Evolutionary conservation across 495 filamentous ascomycete genomes (phyloP).

Genomic region (Neurospora cerealis): DNA sequence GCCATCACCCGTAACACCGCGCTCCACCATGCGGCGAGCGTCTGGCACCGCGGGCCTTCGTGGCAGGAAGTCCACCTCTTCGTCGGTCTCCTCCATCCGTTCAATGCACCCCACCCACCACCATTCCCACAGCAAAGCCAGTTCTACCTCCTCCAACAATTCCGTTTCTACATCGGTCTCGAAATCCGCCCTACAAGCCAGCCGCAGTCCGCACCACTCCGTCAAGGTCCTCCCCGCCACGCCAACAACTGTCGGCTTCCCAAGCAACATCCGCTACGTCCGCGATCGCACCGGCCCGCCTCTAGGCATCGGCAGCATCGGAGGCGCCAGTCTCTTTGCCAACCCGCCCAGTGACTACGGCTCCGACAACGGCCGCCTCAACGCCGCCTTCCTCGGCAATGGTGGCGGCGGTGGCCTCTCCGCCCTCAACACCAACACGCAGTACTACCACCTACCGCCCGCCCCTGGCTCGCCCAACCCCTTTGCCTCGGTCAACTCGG

Average conservation of each 20-base stretch:
- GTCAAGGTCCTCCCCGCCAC: conserved; percentile 93
- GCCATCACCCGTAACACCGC: conserved; percentile 79
- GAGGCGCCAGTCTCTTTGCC: conserved; percentile 15
- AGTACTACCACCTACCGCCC: neutral
- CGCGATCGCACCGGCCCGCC: conserved; percentile 42
- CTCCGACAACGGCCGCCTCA: neutral
- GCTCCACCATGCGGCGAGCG: conserved; percentile 68
- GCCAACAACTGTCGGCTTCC: conserved; percentile 68
- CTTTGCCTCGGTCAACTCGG: conserved; percentile 2
- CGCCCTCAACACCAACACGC: neutral
- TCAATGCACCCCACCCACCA: conserved; percentile 83
- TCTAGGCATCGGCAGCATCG: conserved; percentile 4
- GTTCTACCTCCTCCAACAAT: conserved; percentile 79
- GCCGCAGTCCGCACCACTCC: conserved; percentile 73
- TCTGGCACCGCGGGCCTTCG: conserved; percentile 55
- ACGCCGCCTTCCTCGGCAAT: neutral
- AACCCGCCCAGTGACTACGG: conserved; percentile 3
- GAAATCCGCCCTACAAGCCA: conserved; percentile 50
- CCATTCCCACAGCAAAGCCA: conserved; percentile 87
- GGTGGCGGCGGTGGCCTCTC: neutral
- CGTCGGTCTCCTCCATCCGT: conserved; percentile 85
- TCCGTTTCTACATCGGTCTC: conserved; percentile 56
- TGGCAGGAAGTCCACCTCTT: conserved; percentile 92
- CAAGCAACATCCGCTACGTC: conserved; percentile 78
- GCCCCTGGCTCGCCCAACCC: neutral